Evolutionary conservation across 805 yeast species (phyloP), one percentile per base, ranked within the genome.

Genomic region (Starmera quercuum): DNA sequence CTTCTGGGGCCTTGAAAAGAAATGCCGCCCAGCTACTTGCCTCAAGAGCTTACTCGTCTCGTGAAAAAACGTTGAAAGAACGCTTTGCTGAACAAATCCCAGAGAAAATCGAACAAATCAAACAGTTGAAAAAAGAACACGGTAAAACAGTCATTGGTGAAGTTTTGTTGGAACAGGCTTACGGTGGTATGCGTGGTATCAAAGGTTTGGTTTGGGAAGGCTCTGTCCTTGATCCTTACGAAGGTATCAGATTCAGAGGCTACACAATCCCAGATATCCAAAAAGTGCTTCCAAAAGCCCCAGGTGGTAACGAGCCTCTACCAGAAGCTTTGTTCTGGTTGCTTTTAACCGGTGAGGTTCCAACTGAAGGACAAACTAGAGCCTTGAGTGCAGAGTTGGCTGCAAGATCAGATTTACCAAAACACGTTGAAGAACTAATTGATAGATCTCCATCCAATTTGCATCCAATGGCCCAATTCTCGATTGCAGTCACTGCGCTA

Each of bases 1-100:
- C 37, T 19, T 26, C 36, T 5, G 13, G n/a, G 18, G 11, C 22
- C 8, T 17, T 29, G 25, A 18, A 13, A 12, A 20, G 10, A 6
- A 16, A 17, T 19, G 50, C 50, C 28, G 36, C 45, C 20, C n/a
- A n/a, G n/a, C n/a, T n/a, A n/a, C n/a, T n/a, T n/a, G n/a, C n/a
- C n/a, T n/a, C n/a, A n/a, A 51, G 54, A 49, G 35, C 42, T n/a
- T 49, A 49, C 43, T 43, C 53, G 17, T 35, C 48, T 14, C 31
- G 41, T n/a, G 59, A 55, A 35, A 57, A 74, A 71, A 79, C 96
- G 45, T 73, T 92, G 53, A 92, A 92, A 66, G 95, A 92, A 66
- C 80, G 95, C 60, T 88, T 92, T 59, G 94, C 87, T 37, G 95
- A 85, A 58, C 71, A 85, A 47, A 75, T 88, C 60, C 97, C 97